These are phyloP conservation scores for Entophlyctis luteolus DNA, from an alignment of 192 early-diverging fungal species.

Conservation along the genomic window DNA sequence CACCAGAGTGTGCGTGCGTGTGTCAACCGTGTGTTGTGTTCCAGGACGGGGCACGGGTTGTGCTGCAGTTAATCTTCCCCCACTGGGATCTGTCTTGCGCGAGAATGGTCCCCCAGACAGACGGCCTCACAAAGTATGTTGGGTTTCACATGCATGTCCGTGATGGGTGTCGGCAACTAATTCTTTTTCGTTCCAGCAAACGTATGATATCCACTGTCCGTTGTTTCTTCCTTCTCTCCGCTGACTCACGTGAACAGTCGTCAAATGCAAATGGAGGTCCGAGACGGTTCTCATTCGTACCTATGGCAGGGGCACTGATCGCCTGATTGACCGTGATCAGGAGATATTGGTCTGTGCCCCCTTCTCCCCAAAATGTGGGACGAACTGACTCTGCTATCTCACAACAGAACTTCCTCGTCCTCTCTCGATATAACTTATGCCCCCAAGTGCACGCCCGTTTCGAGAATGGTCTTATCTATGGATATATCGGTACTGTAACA, in stretches of 20 bases:
- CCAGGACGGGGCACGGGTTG: slow-evolving; percentile 17
- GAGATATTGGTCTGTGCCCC: slow-evolving; percentile 69
- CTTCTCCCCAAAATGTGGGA: background rate
- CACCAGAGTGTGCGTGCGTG: background rate
- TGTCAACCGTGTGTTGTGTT: background rate
- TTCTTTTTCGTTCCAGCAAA: slow-evolving; percentile 7
- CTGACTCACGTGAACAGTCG: slow-evolving; percentile 5
- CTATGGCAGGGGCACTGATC: slow-evolving; percentile 82
- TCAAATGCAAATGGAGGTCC: slow-evolving; percentile 3
- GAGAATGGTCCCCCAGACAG: slow-evolving; percentile 36
- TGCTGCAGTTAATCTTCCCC: slow-evolving; percentile 31
- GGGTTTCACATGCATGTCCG: background rate
- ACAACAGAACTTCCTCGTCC: slow-evolving; percentile 70
- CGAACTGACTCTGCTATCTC: background rate
- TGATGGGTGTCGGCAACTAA: background rate
- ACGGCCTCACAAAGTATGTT: slow-evolving; percentile 50
- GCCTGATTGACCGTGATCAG: slow-evolving; percentile 84
- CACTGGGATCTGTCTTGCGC: slow-evolving; percentile 35
- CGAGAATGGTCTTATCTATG: slow-evolving; percentile 87
- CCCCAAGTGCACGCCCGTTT: slow-evolving; percentile 79
- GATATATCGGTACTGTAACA: slow-evolving; percentile 51
- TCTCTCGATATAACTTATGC: slow-evolving; percentile 66
- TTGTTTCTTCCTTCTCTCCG: background rate
- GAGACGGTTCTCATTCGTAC: slow-evolving; percentile 73
- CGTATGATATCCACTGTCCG: background rate